Evolutionary conservation across 2,329 filamentous ascomycete genomes (phyloP).

Genomic region (Leptoxyphium fumago): DNA sequence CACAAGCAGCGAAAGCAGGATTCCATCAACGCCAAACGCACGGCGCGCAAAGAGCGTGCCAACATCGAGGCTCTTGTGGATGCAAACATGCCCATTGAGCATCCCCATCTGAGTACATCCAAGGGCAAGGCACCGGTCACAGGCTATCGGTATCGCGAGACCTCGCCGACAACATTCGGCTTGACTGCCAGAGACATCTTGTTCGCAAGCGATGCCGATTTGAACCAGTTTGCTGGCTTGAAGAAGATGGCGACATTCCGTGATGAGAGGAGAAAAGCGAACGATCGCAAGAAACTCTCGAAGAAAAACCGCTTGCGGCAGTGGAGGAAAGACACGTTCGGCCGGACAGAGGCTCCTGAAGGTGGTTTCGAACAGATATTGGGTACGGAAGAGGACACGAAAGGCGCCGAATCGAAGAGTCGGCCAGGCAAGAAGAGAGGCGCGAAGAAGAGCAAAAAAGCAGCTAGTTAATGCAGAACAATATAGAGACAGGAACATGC

Average conservation of each 20-base stretch:
- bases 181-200: conserved; percentile 84
- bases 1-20: conserved; percentile 32
- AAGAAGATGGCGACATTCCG: conserved; percentile 91
- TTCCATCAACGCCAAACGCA: conserved; percentile 46
- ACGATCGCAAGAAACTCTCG: conserved; percentile 73
- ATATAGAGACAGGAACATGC: no score
- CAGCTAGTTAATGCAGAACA: no score
- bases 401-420: no score
- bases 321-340: conserved; percentile 63
- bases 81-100: conserved; percentile 55
- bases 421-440: no score
- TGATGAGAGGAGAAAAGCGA: conserved; percentile 74
- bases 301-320: conserved; percentile 85
- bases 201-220: conserved; percentile 66
- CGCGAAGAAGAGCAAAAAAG: no score
- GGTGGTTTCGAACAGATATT: conserved; percentile 25
- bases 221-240: conserved; percentile 83
- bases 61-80: conserved; percentile 81
- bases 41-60: conserved; percentile 64
- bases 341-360: conserved; percentile 38
- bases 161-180: conserved; percentile 77
- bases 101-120: conserved; percentile 37
- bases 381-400: no score
- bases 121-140: conserved; percentile 34
- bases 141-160: conserved; percentile 83